phyloP scores from a whole-genome alignment of 441 rosid genomes.

The Pelargonium myrrhifolium region DNA sequence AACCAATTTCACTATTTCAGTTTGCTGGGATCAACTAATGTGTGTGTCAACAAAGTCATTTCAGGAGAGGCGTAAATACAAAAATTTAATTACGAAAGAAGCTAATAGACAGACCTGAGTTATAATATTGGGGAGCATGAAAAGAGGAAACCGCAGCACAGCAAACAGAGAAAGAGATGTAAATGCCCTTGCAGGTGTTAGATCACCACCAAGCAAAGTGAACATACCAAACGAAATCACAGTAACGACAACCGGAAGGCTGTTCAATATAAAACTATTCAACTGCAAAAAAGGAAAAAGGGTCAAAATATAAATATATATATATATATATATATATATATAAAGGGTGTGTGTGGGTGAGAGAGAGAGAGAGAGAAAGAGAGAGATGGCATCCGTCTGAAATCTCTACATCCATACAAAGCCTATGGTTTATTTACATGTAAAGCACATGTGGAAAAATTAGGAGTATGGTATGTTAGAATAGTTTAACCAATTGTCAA shows the following conservation, averaged over 20 bases:
- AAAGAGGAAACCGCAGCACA: constrained; percentile 92
- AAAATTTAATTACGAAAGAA: not conserved
- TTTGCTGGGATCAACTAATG: too few species aligned
- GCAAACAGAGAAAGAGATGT: constrained; percentile 91
- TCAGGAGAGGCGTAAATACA: not conserved
- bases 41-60: not conserved
- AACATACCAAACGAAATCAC: constrained; percentile 88
- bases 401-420: not conserved
- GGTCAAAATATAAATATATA: constrained; percentile 15
- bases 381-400: not conserved
- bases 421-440: not conserved
- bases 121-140: constrained; percentile 90
- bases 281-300: constrained; percentile 46
- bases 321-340: too few species aligned
- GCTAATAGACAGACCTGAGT: constrained; percentile 62
- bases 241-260: constrained; percentile 88
- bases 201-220: constrained; percentile 95
- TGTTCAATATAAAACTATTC: constrained; percentile 74
- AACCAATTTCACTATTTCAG: constrained; percentile 8
- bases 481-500: not conserved
- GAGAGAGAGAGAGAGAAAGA: too few species aligned
- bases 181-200: constrained; percentile 99
- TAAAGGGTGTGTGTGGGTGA: too few species aligned
- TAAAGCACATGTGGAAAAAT: not conserved
- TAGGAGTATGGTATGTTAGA: too few species aligned